Conservation (phyloP, 345 rosid species). For the Laguncularia racemosa region DNA sequence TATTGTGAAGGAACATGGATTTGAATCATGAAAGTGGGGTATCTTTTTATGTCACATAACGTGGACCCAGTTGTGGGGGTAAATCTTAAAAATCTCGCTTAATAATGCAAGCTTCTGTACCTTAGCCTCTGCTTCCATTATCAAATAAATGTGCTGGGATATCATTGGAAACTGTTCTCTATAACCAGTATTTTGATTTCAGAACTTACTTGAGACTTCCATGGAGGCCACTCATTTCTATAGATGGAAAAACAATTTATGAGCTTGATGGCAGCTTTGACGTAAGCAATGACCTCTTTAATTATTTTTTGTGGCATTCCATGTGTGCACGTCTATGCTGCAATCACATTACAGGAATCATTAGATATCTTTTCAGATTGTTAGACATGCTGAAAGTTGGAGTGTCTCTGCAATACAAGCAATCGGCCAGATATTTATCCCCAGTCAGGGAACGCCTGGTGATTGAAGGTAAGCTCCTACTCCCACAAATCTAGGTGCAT, state of each 20-base stretch:
- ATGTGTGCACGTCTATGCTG: too few relatives aligned
- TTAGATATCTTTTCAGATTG: constrained; percentile 32
- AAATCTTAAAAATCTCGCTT: too few relatives aligned
- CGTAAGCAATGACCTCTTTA: constrained; percentile 23
- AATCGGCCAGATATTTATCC: constrained; percentile 62
- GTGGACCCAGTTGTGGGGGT: too few relatives aligned
- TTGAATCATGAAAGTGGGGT: too few relatives aligned
- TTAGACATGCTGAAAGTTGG: constrained; percentile 82
- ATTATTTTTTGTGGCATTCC: neutral
- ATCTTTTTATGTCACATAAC: too few relatives aligned
- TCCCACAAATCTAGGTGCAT: too few relatives aligned
- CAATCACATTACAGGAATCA: neutral
- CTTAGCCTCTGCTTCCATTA: neutral
- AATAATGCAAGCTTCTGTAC: too few relatives aligned
- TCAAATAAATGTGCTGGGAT: neutral
- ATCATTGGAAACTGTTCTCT: neutral
- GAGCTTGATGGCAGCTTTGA: constrained; percentile 41
- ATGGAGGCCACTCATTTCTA: constrained; percentile 64
- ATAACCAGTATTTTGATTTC: constrained; percentile 5
- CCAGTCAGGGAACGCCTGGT: constrained; percentile 16
- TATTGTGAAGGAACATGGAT: too few relatives aligned
- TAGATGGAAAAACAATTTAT: constrained; percentile 58
- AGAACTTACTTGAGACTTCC: constrained; percentile 87
- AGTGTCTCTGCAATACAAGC: constrained; percentile 70
- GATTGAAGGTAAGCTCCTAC: constrained; percentile 4